Evolutionary conservation across 257 asterid genomes (phyloP), one percentile per base, ranked within the genome.

Genomic region (Primulina huaijiensis): DNA sequence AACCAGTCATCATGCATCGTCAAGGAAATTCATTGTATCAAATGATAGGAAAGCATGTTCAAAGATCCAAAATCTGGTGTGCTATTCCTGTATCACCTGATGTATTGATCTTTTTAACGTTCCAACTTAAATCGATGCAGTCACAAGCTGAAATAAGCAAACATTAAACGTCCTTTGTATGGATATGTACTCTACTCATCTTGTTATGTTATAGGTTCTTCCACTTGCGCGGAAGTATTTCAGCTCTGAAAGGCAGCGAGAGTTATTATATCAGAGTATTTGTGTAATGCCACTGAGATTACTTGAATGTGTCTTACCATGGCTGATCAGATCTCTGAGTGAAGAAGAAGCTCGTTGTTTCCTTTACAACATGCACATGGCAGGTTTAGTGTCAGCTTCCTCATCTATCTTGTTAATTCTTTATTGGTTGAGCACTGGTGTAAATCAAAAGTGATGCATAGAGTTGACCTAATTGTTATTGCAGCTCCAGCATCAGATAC

Each of bases 201-300:
- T 56, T 53, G 52, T 62, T 68, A 38, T 35, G 71, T 75, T 73
- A 53, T 82, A 92, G 98, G 92, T 93, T 79, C 96, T 93, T 81
- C 97, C 97, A 62, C 95, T 89, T 67, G 96, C 89, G 64, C 80
- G 96, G 81, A 84, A 77, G 85, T 90, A 81, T 75, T 93, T 93
- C 79, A 90, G 90, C 77, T 82, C 80, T 68, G 94, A 89, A 76
- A 72, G 86, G 69, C 97, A 93, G 81, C 87, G 94, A 69, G 87
- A 84, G 74, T 96, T 93, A 79, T 86, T 86, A 50, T 93, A 93
- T 70, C 94, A 81, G 85, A 90, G 96, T 73, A 78, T 93, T 75
- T 93, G 98, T 87, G 97, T 87, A 64, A 93, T 93, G 97, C 98
- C 98, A 46, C 76, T 93, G 78, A 88, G 98, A 80, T 77, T 93